These are phyloP conservation scores for Urostyla sp. DNA, from an alignment of 73 alveolate species.

Conservation along the genomic window DNA sequence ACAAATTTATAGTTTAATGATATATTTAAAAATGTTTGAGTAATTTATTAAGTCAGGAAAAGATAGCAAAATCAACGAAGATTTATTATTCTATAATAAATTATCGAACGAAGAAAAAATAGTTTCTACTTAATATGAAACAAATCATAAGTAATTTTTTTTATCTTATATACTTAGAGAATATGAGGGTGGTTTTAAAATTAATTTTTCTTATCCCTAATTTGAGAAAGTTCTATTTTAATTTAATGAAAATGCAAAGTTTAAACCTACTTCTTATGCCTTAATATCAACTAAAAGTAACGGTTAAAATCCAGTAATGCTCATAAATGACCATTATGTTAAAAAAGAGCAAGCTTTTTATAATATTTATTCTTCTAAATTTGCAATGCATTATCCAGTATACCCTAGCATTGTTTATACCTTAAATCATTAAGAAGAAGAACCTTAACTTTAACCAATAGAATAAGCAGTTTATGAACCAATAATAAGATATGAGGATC, in stretches of 20 bases:
- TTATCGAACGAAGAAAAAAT: slow-evolving; percentile 13
- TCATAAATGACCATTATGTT: slow-evolving; percentile 8
- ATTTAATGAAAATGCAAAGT: background rate
- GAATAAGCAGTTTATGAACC: slow-evolving; percentile 21
- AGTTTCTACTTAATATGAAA: slow-evolving; percentile 1
- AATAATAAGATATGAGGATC: slow-evolving; percentile 33
- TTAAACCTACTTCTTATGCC: background rate
- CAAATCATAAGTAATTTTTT: slow-evolving; percentile 34
- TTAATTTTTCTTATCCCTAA: background rate
- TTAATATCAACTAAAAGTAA: background rate
- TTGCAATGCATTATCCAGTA: slow-evolving; percentile 38
- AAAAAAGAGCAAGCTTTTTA: slow-evolving; percentile 29
- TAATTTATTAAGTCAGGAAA: slow-evolving; percentile 20
- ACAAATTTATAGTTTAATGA: slow-evolving; percentile 29
- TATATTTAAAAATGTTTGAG: background rate
- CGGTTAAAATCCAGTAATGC: slow-evolving; percentile 4
- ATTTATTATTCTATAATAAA: slow-evolving; percentile 29
- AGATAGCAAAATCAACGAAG: slow-evolving; percentile 24
- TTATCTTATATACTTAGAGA: background rate
- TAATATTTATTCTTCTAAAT: slow-evolving; percentile 7
- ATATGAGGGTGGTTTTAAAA: slow-evolving; percentile 24
- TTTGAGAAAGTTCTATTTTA: slow-evolving; percentile 9
- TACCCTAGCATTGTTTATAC: slow-evolving; percentile 8
- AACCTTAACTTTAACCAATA: slow-evolving; percentile 11
- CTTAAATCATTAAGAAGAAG: slow-evolving; percentile 3